Evolutionary conservation across 2,329 filamentous ascomycete species (phyloP), one percentile per base, ranked within the genome.

Genomic region (Aureobasidium sp.): DNA sequence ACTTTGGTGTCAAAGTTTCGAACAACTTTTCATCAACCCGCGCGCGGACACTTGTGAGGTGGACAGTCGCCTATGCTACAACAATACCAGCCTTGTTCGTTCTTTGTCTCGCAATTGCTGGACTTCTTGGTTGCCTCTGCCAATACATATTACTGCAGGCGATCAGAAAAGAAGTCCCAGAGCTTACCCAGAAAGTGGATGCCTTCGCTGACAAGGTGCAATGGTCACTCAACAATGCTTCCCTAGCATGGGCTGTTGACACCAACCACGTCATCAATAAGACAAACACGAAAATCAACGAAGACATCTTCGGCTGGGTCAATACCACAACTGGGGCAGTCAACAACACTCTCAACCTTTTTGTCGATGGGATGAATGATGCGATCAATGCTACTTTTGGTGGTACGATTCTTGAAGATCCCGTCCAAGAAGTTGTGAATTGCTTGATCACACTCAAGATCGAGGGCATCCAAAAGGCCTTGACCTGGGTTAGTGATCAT

Each of bases 401-500:
- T 56, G 87, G 85, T 51, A 97, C 93, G 0, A 77, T 92, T 45
- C 86, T 96, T 47, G 83, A 91, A 66, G 84, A 87, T 31, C 89
- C 91, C 0, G 87, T 96, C 69, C 81, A 85, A 69, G 87, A 90
- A 47, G 85, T 97, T 37, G 82, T 97, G 65, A 84, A 90, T 71
- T 97, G 94, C 71, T 81, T 97, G n/a, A 85, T 97, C 66, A 85
- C 87, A 8, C 81, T 96, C 70, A 97, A 97, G 78, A 82, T 97
- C 65, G 85, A 89, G 67, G 84, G 86, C 25, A 85, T 99, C 66
- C 85, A 97, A 73, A 87, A 89, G 70, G 94, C 89, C 14, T 81
- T 97, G n/a, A 96, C 90, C 0, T 99, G 93, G 93, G 89, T 96
- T 12, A 84, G 89, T 69, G 87, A 97, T 67, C 79, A 97, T 72